Base-by-base conservation (phyloP, 2,329 filamentous ascomycete species). In the Zasmidium angulare region DNA sequence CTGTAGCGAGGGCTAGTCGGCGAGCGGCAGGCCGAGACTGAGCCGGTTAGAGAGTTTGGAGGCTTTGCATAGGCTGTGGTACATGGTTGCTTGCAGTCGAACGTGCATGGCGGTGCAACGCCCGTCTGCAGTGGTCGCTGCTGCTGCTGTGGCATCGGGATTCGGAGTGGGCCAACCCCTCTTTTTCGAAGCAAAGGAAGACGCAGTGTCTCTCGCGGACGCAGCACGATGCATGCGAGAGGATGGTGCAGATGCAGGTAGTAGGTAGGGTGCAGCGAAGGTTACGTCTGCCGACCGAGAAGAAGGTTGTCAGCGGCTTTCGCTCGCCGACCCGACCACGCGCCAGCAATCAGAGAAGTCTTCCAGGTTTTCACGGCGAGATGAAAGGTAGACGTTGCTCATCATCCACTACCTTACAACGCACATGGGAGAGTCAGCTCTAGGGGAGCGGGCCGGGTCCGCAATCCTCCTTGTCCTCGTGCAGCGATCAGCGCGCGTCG, bases 181-280 rank as follows among this genome's bases (percentile, higher is more conserved):
- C 53, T 21, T 31, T n/a, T 55, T 55, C 31, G 23, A 29, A 29
- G 26, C 26, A 29, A 29, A 29, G 12, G 36, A 43, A 43, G 36
- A 43, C n/a, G 36, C 36, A 43, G 36, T 43, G 36, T 43, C 36
- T 46, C 22, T 52, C 50, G 51, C 20, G 51, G 51, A 53, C 22
- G 36, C 51, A 40, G 23, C 51, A 46, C 10, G 31, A 53, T 53
- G 51, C 51, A 53, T 55, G 53, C 43, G 22, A 46, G 26, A 29
- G 11, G 26, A 4, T 6, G 26, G 26, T 4, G 26, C 43, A 55
- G 24, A 54, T 40, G 21, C 40, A 24, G 52, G 31, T 46, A 46
- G 52, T 40, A 43, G 22, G 12, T 31, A 1, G 19, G 6, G n/a
- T 36, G 29, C 29, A 36, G 29, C 29, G 36, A 43, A 43, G 36